Evolutionary conservation across 1,284 basidiomycete species (phyloP).

Genomic region (Sporisorium exsertum): DNA sequence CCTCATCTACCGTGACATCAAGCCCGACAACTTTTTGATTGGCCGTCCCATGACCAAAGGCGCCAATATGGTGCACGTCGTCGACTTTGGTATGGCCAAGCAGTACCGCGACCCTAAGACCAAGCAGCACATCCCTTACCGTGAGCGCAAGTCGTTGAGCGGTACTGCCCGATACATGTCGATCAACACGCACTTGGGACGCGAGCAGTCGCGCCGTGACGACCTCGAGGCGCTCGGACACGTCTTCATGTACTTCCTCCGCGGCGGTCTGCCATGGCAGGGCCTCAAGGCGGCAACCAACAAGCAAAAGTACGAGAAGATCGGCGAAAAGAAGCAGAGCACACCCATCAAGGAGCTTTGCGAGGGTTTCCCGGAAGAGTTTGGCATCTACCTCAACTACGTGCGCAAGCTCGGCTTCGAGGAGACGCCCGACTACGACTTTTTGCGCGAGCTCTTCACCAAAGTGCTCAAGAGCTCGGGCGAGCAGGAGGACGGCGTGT

Average conservation of each 20-base stretch:
- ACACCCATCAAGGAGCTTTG: slow-evolving; percentile 93
- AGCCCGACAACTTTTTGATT: slow-evolving; percentile 96
- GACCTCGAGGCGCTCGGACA: slow-evolving; percentile 94
- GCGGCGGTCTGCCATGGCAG: slow-evolving; percentile 92
- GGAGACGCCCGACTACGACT: slow-evolving; percentile 96
- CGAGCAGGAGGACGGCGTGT: slow-evolving; percentile 86
- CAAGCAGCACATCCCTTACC: slow-evolving; percentile 95
- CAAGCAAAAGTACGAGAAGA: slow-evolving; percentile 99
- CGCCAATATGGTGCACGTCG: slow-evolving; percentile 84
- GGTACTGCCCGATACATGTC: slow-evolving; percentile 95
- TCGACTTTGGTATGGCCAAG: slow-evolving; percentile 98
- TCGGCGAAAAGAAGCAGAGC: slow-evolving; percentile 97
- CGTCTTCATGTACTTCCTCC: slow-evolving; percentile 97
- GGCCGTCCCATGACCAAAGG: slow-evolving; percentile 89
- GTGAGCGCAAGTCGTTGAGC: slow-evolving; percentile 90
- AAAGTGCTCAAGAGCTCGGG: slow-evolving; percentile 90
- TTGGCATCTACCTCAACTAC: slow-evolving; percentile 87
- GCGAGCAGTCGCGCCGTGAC: slow-evolving; percentile 93
- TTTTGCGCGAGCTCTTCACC: slow-evolving; percentile 88
- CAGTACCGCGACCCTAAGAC: slow-evolving; percentile 97
- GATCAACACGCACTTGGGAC: slow-evolving; percentile 94
- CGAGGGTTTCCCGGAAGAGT: slow-evolving; percentile 93
- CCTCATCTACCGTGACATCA: slow-evolving; percentile 96
- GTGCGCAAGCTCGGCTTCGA: slow-evolving; percentile 89
- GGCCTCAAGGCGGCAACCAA: slow-evolving; percentile 95